These are phyloP conservation scores for Aureobasidium leucospermi DNA, from an alignment of 2,329 filamentous ascomycete genomes.

Conservation along the genomic window DNA sequence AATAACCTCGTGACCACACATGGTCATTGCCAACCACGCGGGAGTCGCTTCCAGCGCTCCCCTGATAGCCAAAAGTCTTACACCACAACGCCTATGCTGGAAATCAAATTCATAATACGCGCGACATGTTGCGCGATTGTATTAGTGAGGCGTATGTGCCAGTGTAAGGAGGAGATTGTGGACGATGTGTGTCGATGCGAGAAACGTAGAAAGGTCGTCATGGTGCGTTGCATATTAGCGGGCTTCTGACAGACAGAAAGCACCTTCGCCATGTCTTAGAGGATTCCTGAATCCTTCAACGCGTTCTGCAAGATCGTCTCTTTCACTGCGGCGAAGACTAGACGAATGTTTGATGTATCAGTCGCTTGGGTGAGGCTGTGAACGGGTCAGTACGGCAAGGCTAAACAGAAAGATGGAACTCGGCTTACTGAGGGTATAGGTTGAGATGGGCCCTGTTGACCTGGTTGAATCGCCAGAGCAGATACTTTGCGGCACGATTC, in stretches of 20 bases:
- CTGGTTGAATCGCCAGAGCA: constrained; percentile 97
- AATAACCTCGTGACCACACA: constrained; percentile 1
- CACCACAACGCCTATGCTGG: constrained; percentile 16
- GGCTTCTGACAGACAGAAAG: constrained; percentile 61
- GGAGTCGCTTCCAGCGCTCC: constrained; percentile 5
- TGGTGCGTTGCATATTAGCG: constrained; percentile 40
- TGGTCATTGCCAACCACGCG: not conserved
- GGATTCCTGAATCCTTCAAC: constrained; percentile 93
- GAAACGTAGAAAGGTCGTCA: constrained; percentile 13
- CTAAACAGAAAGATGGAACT: constrained; percentile 25
- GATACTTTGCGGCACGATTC: constrained; percentile 94
- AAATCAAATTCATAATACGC: constrained; percentile 14
- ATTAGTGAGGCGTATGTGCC: constrained; percentile 14
- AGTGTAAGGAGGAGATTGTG: constrained; percentile 1
- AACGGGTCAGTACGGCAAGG: constrained; percentile 20
- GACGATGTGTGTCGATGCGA: constrained; percentile 3
- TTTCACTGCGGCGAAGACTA: constrained; percentile 97
- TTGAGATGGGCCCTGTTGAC: constrained; percentile 95
- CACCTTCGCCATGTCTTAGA: constrained; percentile 35
- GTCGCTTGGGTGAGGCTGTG: constrained; percentile 91
- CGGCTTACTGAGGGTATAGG: constrained; percentile 93
- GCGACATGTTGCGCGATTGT: constrained; percentile 7
- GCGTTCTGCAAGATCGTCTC: constrained; percentile 98
- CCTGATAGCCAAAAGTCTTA: constrained; percentile 8
- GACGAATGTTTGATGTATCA: constrained; percentile 94